These are phyloP conservation scores for Phytophthora colocasiae DNA, from an alignment of 352 stramenopile species.

Conservation along the genomic window DNA sequence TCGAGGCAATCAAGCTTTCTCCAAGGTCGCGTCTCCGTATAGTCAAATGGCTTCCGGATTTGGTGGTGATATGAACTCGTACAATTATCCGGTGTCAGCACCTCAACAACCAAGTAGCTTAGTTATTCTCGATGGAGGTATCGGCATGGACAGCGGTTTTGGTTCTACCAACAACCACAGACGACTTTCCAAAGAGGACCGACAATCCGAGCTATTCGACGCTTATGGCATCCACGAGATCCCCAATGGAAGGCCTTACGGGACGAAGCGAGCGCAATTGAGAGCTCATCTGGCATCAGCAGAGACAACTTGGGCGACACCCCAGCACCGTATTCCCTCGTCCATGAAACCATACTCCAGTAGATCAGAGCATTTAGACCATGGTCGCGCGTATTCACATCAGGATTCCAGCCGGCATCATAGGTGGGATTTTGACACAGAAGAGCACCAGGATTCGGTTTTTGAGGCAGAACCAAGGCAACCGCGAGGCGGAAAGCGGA, in stretches of 20 bases:
- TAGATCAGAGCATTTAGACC: constrained; percentile 33
- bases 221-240: constrained; percentile 59
- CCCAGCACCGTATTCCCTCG: constrained; percentile 32
- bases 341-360: constrained; percentile 38
- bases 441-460: constrained; percentile 13
- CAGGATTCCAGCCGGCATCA: constrained; percentile 12
- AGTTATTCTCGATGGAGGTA: constrained; percentile 50
- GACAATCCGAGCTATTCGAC: constrained; percentile 66
- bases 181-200: constrained; percentile 55
- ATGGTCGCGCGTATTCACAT: constrained; percentile 18
- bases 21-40: constrained; percentile 57
- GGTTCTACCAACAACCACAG: constrained; percentile 32
- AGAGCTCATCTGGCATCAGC: constrained; percentile 58
- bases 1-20: constrained; percentile 32
- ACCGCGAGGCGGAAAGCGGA: constrained; percentile 34
- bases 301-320: constrained; percentile 44
- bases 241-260: constrained; percentile 24
- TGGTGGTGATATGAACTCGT: constrained; percentile 41
- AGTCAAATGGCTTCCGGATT: constrained; percentile 44
- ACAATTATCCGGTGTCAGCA: constrained; percentile 27
- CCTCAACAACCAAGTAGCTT: constrained; percentile 45
- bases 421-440: constrained; percentile 20
- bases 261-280: constrained; percentile 67
- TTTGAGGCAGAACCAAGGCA: constrained; percentile 17
- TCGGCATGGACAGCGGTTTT: constrained; percentile 18